Evolutionary conservation across 2,329 filamentous ascomycete genomes (phyloP).

Genomic region (Aspergillus felis): DNA sequence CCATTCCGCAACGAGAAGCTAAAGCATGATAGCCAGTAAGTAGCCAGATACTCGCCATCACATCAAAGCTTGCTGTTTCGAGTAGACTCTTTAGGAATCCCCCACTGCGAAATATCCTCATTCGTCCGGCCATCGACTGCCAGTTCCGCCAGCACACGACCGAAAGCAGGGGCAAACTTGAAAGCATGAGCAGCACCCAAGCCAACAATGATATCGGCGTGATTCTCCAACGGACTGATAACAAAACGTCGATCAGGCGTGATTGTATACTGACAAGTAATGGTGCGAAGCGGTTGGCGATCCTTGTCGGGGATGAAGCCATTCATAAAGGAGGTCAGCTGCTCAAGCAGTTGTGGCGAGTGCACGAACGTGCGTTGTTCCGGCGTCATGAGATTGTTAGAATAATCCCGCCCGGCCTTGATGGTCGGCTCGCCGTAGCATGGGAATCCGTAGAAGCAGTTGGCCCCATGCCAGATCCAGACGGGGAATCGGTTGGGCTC

Average conservation of each 20-base stretch:
- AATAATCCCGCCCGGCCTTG: slow-evolving; percentile 22
- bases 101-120: not conserved
- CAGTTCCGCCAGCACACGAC: not conserved
- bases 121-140: not conserved
- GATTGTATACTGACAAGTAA: slow-evolving; percentile 28
- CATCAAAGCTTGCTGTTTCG: not conserved
- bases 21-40: too few relatives aligned
- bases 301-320: slow-evolving; percentile 19
- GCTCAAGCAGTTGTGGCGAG: slow-evolving; percentile 18
- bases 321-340: slow-evolving; percentile 19
- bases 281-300: slow-evolving; percentile 21
- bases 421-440: slow-evolving; percentile 26
- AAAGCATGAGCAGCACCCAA: not conserved
- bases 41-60: too few relatives aligned
- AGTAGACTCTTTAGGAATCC: not conserved
- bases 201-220: not conserved
- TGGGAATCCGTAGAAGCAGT: slow-evolving; percentile 24
- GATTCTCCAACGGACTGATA: slow-evolving; percentile 21
- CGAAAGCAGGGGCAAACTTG: not conserved
- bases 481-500: slow-evolving; percentile 19
- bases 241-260: slow-evolving; percentile 27
- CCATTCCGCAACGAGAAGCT: too few relatives aligned
- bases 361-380: slow-evolving; percentile 27
- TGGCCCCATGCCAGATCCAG: slow-evolving; percentile 23
- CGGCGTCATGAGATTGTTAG: slow-evolving; percentile 23